These are phyloP conservation scores for Nicotiana tomentosiformis DNA, from an alignment of 257 asterid species.

Conservation along the genomic window DNA sequence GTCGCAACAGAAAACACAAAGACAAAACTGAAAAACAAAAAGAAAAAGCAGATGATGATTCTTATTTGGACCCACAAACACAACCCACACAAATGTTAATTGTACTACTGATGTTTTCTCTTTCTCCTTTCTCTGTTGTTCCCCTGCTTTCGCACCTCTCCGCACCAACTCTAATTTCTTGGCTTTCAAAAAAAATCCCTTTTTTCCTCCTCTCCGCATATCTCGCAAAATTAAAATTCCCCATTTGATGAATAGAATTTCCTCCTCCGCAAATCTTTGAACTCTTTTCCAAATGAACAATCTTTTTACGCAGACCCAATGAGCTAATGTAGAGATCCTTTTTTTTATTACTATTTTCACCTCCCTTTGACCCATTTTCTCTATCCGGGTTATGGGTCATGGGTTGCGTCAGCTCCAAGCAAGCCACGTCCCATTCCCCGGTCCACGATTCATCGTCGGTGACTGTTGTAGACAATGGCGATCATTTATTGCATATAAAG, in stretches of 20 bases:
- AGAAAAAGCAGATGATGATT: background rate
- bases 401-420: slow-evolving; percentile 94
- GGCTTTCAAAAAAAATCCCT: slow-evolving; percentile 1
- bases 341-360: slow-evolving; percentile 11
- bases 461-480: slow-evolving; percentile 11
- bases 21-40: background rate
- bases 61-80: slow-evolving; percentile 13
- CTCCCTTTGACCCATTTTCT: slow-evolving; percentile 32
- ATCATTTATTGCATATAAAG: slow-evolving; percentile 21
- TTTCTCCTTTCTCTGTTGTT: background rate
- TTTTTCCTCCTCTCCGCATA: slow-evolving; percentile 23
- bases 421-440: slow-evolving; percentile 31
- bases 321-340: slow-evolving; percentile 36
- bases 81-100: background rate
- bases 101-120: background rate
- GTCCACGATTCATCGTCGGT: slow-evolving; percentile 16
- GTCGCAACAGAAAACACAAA: background rate
- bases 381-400: slow-evolving; percentile 47
- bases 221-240: slow-evolving; percentile 17
- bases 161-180: slow-evolving; percentile 8
- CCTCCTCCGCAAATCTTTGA: slow-evolving; percentile 21
- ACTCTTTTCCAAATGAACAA: slow-evolving; percentile 16
- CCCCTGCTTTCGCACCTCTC: slow-evolving; percentile 15
- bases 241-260: background rate
- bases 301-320: slow-evolving; percentile 15